Evolutionary conservation across 2,329 filamentous ascomycete species (phyloP), one percentile per base, ranked within the genome.

Genomic region (Sarocladiaceae sp.): DNA sequence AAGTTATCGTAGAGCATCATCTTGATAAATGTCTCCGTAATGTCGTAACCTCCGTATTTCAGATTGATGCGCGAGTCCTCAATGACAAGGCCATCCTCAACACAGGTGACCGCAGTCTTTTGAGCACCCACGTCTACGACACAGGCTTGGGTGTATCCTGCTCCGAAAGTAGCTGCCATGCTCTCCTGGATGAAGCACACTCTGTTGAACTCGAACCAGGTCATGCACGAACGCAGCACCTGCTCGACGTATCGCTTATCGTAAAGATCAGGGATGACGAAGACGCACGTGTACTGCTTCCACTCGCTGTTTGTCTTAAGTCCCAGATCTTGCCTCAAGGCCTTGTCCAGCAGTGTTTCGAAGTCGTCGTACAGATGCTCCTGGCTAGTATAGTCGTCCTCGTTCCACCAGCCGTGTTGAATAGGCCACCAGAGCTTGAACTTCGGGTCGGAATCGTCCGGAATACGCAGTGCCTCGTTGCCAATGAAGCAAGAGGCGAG

Each of bases 1-100:
- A 99, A 97, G 62, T 94, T 88, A 66, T 97, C 92, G 69, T 88
- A 91, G 2, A 99, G 82, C 87, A 97, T 91, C 93, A 97, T 97
- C 71, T 94, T 96, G 66, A 96, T 80, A 62, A 99, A 97, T 0
- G 90, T 88, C 61, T 96, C 90, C 0, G 94, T 97, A 33, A 97
- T 88, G 67, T 99, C 94, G 61, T 81, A 85, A 1, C 94, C 94
- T 49, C 94, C 94, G 62, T 87, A 96, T 67, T 99, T 97, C 58
- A 99, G 74, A 66, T 97, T 97, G 65, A 99, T 83, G 15, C 94
- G 84, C 15, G 94, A 99, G 64, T 97, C 93, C 57, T 97, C 94
- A 23, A 96, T 81, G 63, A 90, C 91, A 70, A 99, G 87, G 2
- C 94, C 94, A 67, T 99, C 94, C 62, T 99, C 94, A 11, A 99